Conservation (phyloP, 768 basidiomycete genomes). For the Collybiopsis confluens region DNA sequence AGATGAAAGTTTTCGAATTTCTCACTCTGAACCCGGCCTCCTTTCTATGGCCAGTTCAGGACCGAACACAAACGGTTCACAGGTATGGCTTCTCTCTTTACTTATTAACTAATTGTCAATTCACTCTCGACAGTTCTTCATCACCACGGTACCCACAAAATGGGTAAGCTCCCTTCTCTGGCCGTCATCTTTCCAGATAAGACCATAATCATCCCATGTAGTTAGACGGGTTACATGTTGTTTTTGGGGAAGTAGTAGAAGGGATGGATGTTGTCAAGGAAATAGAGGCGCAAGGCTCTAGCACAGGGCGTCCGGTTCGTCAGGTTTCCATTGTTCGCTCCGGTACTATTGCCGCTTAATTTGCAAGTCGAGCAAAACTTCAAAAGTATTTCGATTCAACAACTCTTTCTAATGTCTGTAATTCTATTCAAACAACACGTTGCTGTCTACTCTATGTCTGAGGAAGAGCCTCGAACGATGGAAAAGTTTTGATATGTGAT, state of each 20-base stretch:
- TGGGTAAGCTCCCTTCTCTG: conserved; percentile 29
- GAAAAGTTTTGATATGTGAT: too few relatives aligned
- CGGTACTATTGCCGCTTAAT: conserved; percentile 45
- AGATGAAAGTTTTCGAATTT: conserved; percentile 84
- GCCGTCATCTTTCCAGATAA: conserved; percentile 42
- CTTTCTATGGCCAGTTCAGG: conserved; percentile 83
- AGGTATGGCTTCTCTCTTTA: conserved; percentile 17
- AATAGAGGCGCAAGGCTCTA: conserved; percentile 37
- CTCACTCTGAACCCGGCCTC: conserved; percentile 66
- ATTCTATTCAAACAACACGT: too few relatives aligned
- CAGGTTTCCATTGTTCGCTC: conserved; percentile 50
- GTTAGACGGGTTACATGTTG: conserved; percentile 80
- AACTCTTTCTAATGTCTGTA: too few relatives aligned
- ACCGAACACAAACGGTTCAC: conserved; percentile 79
- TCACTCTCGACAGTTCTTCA: conserved; percentile 63
- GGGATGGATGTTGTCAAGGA: conserved; percentile 51
- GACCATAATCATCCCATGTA: not conserved
- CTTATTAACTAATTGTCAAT: not conserved
- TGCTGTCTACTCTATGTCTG: too few relatives aligned
- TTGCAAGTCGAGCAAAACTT: too few relatives aligned
- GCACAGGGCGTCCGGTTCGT: conserved; percentile 36
- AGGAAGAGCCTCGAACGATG: too few relatives aligned
- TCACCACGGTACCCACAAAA: conserved; percentile 69
- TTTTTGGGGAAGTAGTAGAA: conserved; percentile 82
- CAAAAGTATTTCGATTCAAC: too few relatives aligned